phyloP scores from a whole-genome alignment of 257 asterid species.

The Lithospermum erythrorhizon region DNA sequence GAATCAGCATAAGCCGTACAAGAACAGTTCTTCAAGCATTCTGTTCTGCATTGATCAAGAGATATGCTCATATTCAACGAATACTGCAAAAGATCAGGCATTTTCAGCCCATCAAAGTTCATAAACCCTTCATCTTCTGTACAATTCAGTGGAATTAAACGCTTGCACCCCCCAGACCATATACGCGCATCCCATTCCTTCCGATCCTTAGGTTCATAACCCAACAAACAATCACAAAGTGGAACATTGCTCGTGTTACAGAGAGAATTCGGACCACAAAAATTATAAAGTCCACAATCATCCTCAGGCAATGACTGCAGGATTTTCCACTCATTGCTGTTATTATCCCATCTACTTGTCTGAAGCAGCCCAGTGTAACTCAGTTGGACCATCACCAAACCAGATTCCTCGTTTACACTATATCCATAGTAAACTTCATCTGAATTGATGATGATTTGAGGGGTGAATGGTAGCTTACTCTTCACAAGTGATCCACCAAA shows the following conservation, averaged over 20 bases:
- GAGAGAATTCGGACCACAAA: constrained; percentile 22
- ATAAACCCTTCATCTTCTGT: constrained; percentile 14
- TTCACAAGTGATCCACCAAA: constrained; percentile 20
- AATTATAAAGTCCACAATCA: constrained; percentile 21
- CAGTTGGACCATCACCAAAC: constrained; percentile 14
- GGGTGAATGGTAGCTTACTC: not conserved
- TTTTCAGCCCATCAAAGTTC: constrained; percentile 13
- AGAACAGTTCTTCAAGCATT: constrained; percentile 25
- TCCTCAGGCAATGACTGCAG: constrained; percentile 13
- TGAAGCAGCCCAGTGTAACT: constrained; percentile 7
- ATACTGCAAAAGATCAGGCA: constrained; percentile 22
- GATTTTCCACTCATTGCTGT: constrained; percentile 13
- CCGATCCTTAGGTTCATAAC: constrained; percentile 12
- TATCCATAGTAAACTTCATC: constrained; percentile 17
- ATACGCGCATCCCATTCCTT: constrained; percentile 15
- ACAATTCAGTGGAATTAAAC: constrained; percentile 21
- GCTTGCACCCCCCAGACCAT: constrained; percentile 22
- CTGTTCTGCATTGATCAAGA: constrained; percentile 14
- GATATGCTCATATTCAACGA: constrained; percentile 11
- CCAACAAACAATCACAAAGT: constrained; percentile 20
- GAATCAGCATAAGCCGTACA: constrained; percentile 24
- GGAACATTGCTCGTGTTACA: constrained; percentile 20
- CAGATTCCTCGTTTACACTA: constrained; percentile 12
- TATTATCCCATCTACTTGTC: constrained; percentile 12
- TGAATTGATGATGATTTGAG: constrained; percentile 1